Evolutionary conservation across 805 yeast species (phyloP).

Genomic region (Candida awuae): DNA sequence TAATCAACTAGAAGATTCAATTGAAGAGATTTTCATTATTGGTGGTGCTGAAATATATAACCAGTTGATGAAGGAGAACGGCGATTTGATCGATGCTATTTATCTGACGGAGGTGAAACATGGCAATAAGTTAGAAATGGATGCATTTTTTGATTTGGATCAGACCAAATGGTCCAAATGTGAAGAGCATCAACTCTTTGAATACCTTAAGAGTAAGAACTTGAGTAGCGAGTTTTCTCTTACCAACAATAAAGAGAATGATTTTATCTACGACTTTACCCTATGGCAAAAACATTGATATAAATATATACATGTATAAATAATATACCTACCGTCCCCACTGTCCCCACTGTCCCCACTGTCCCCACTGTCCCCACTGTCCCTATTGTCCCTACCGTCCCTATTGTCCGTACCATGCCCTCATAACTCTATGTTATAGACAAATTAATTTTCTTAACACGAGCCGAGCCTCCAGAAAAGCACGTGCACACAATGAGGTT

Average conservation of each 20-base stretch:
- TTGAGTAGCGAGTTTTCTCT: conserved; percentile 22
- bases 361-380: too few relatives aligned
- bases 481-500: too few relatives aligned
- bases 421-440: too few relatives aligned
- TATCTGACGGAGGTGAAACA: conserved; percentile 60
- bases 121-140: conserved; percentile 45
- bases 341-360: too few relatives aligned
- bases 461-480: too few relatives aligned
- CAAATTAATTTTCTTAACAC: too few relatives aligned
- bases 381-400: too few relatives aligned
- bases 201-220: conserved; percentile 33
- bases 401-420: too few relatives aligned
- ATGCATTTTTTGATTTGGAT: conserved; percentile 53
- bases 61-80: conserved; percentile 27
- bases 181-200: conserved; percentile 29
- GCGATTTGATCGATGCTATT: conserved; percentile 40
- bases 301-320: neutral
- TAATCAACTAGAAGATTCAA: conserved; percentile 15
- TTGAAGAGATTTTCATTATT: conserved; percentile 68
- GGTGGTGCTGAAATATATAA: conserved; percentile 91
- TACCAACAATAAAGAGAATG: conserved; percentile 30
- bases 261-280: conserved; percentile 50
- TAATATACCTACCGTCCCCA: too few relatives aligned
- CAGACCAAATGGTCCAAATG: conserved; percentile 31
- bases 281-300: conserved; percentile 38